phyloP scores from a whole-genome alignment of 73 alveolate species.

The Paramecium pentaurelia region DNA sequence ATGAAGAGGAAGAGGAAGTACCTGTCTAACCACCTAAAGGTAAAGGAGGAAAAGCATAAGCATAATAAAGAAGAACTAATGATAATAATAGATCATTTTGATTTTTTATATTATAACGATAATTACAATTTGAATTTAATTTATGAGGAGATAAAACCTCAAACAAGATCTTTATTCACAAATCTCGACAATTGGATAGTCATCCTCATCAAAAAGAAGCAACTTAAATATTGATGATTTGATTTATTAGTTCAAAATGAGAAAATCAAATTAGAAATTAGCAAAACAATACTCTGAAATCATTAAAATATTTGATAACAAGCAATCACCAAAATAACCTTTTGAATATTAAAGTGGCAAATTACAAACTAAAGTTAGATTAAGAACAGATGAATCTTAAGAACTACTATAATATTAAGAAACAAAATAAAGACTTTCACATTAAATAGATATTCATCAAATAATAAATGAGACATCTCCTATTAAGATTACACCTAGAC shows the following conservation, averaged over 20 bases:
- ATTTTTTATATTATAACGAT: constrained; percentile 4
- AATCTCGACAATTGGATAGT: not conserved
- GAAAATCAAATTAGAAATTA: not conserved
- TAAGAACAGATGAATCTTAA: not conserved
- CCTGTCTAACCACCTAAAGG: not conserved
- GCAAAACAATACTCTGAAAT: constrained; percentile 18
- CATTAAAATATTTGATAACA: constrained; percentile 15
- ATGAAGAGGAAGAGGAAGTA: constrained; percentile 23
- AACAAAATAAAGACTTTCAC: not conserved
- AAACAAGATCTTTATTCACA: not conserved
- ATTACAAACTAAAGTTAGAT: not conserved
- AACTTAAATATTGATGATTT: constrained; percentile 25
- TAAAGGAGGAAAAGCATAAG: not conserved
- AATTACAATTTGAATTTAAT: constrained; percentile 7
- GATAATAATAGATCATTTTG: constrained; percentile 46
- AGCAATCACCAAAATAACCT: not conserved
- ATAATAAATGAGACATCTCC: constrained; percentile 15
- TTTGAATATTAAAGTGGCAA: not conserved
- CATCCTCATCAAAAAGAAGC: not conserved
- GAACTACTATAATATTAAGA: not conserved
- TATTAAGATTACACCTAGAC: not conserved
- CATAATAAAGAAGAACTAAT: constrained; percentile 5
- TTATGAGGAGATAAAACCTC: not conserved
- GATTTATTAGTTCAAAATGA: not conserved
- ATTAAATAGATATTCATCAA: constrained; percentile 5